A percentile compares a stretch with the other conserved stretches of the same genome.
Evolutionary conservation across 2,329 filamentous ascomycete genomes (phyloP).

Genomic region (Venturia effusa): DNA sequence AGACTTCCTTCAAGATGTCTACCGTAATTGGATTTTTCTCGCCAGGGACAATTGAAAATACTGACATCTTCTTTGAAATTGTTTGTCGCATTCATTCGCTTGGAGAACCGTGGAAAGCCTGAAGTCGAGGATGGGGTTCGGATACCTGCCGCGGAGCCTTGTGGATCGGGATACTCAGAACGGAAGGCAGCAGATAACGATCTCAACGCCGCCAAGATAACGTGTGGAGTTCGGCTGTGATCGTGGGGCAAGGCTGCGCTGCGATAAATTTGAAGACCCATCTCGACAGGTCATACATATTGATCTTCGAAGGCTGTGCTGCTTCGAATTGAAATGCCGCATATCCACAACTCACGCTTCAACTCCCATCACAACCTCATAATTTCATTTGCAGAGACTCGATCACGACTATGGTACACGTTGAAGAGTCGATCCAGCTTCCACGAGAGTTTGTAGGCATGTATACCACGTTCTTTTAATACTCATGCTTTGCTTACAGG

Average conservation of each 20-base stretch:
- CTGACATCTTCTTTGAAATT: slow-evolving; percentile 21
- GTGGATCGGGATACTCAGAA: not conserved
- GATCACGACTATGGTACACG: slow-evolving; percentile 18
- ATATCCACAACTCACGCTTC: not conserved
- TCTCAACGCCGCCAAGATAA: not conserved
- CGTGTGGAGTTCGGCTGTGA: not conserved
- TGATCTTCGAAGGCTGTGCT: not conserved
- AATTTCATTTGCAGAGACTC: not conserved
- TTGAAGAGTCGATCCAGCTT: slow-evolving; percentile 25
- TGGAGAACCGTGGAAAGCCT: not conserved
- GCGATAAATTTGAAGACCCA: not conserved
- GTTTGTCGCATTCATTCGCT: not conserved
- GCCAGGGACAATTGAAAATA: slow-evolving; percentile 25
- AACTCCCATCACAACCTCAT: not conserved
- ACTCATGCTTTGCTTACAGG: not conserved
- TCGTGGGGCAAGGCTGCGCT: not conserved
- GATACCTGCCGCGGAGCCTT: not conserved
- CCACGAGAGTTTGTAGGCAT: slow-evolving; percentile 27
- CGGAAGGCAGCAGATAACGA: not conserved
- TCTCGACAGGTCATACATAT: not conserved
- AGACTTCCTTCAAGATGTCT: slow-evolving; percentile 22
- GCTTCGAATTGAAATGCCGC: no score
- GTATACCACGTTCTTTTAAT: not conserved
- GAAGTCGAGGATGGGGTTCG: not conserved
- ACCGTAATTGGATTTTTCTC: slow-evolving; percentile 24